These are phyloP conservation scores for Ophiosphaerella narmari DNA, from an alignment of 2,329 filamentous ascomycete species.

Conservation along the genomic window DNA sequence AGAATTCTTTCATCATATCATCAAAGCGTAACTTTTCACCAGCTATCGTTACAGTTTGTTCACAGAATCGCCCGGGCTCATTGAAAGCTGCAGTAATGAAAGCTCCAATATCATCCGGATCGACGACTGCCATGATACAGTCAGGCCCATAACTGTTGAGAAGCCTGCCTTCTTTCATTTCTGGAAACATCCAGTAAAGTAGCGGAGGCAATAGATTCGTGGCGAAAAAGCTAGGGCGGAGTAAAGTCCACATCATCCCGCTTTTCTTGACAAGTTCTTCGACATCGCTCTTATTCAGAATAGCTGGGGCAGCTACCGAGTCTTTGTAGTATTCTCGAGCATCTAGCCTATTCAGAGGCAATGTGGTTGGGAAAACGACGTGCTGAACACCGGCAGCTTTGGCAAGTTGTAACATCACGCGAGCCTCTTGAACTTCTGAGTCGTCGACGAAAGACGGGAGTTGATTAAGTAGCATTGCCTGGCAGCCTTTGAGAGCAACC, in stretches of 20 bases:
- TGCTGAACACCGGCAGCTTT: slow-evolving; percentile 38
- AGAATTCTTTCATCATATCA: slow-evolving; percentile 46
- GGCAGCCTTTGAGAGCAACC: slow-evolving; percentile 37
- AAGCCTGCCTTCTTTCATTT: slow-evolving; percentile 48
- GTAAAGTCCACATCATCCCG: slow-evolving; percentile 52
- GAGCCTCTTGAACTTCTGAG: slow-evolving; percentile 21
- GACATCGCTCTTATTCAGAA: slow-evolving; percentile 50
- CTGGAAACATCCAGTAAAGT: slow-evolving; percentile 46
- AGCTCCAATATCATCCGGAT: slow-evolving; percentile 54
- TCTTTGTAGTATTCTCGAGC: slow-evolving; percentile 5
- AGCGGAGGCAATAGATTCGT: slow-evolving; percentile 55
- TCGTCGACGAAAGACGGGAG: slow-evolving; percentile 26
- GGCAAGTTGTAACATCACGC: slow-evolving; percentile 30
- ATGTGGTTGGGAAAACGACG: slow-evolving; percentile 31
- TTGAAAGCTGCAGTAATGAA: slow-evolving; percentile 53
- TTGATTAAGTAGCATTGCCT: slow-evolving; percentile 29
- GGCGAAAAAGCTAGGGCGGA: slow-evolving; percentile 59
- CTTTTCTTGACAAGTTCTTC: slow-evolving; percentile 45
- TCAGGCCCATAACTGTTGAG: slow-evolving; percentile 41
- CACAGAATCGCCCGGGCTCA: slow-evolving; percentile 49
- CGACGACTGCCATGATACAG: slow-evolving; percentile 51
- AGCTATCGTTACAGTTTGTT: slow-evolving; percentile 48
- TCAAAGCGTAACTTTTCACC: slow-evolving; percentile 48
- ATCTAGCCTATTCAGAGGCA: slow-evolving; percentile 18
- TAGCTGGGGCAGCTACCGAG: slow-evolving; percentile 12